Evolutionary conservation across 495 filamentous ascomycete genomes (phyloP), one percentile per base, ranked within the genome.

Genomic region (Trichoderma parareesei): DNA sequence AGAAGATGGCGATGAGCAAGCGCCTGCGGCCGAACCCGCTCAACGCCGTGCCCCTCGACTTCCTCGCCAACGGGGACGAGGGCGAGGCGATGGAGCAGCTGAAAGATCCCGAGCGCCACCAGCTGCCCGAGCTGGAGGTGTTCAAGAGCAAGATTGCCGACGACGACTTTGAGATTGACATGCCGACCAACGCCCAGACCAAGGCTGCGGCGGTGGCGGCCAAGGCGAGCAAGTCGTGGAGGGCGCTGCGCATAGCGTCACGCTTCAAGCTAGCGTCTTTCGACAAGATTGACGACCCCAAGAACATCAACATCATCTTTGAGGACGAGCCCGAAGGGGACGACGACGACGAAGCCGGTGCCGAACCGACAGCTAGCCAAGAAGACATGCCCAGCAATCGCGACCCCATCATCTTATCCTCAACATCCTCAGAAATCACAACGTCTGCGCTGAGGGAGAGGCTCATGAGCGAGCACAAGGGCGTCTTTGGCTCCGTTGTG

Each of bases 151-250:
- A 82, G 53, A 89, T 95, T 57, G 81, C 81, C 66, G 80, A 85
- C 38, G 85, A 88, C 67, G 87, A 95, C 20, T 83, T 95, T 67
- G 91, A 96, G 68, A 84, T 97, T 41, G 90, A 95, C 37, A 90
- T 90, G 78, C 88, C 89, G 8, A 83, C 79, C 62, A 84, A 81
- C 57, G 85, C 88, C 33, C 87, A 89, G 65, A 85, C 91, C 65
- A 90, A 87, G 71, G 83, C 87, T 9, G 73, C 72, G 44, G 83
- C 90, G 18, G 71, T 84, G 37, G 87, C 88, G 60, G 76, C 84
- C 4, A 95, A 92, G 72, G 82, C 85, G 33, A 96, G 90, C 79
- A 93, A 95, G 75, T 88, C 85, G 40, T 98, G 94, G 94, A 84
- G 91, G 66, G 87, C 89, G 20, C 77, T 98, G 57, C 85, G 94